A percentile compares a stretch with the other conserved stretches of the same genome.
phyloP scores from a whole-genome alignment of 2,329 filamentous ascomycete species.

The Aspergillus spinulosporus region DNA sequence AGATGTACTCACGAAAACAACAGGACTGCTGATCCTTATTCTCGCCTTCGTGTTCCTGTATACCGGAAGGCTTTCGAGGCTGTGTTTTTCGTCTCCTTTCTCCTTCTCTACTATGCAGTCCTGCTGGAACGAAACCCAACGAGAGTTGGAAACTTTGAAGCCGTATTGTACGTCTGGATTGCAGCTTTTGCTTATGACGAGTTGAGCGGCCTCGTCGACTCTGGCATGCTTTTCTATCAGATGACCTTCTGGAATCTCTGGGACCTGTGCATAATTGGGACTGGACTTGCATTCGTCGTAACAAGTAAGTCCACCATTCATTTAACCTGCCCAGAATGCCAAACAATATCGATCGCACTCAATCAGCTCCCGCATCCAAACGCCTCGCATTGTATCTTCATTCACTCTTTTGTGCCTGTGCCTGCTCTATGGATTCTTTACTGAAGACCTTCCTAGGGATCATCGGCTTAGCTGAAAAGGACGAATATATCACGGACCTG shows the following conservation, averaged over 20 bases:
- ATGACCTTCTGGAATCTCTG: conserved; percentile 80
- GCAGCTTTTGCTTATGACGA: conserved; percentile 86
- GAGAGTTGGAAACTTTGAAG: conserved; percentile 67
- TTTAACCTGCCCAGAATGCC: background rate
- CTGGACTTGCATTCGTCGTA: conserved; percentile 69
- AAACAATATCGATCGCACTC: no score
- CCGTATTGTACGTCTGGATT: conserved; percentile 80
- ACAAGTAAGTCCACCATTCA: conserved; percentile 59
- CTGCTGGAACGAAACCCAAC: conserved; percentile 70
- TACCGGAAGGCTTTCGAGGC: conserved; percentile 86
- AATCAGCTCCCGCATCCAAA: no score
- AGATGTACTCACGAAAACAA: conserved; percentile 24
- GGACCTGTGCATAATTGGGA: conserved; percentile 71
- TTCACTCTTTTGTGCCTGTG: background rate
- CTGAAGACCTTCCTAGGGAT: conserved; percentile 51
- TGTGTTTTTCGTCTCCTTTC: conserved; percentile 73
- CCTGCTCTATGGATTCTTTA: background rate
- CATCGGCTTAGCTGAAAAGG: conserved; percentile 63
- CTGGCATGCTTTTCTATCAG: conserved; percentile 81
- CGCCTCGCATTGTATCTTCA: no score
- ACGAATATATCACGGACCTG: conserved; percentile 67
- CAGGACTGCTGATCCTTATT: conserved; percentile 68
- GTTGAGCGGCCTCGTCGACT: conserved; percentile 79
- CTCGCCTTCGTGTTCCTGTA: conserved; percentile 73
- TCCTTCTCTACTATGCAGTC: conserved; percentile 83